Base-by-base conservation (phyloP, 257 asterid species). In the Vinca minor region DNA sequence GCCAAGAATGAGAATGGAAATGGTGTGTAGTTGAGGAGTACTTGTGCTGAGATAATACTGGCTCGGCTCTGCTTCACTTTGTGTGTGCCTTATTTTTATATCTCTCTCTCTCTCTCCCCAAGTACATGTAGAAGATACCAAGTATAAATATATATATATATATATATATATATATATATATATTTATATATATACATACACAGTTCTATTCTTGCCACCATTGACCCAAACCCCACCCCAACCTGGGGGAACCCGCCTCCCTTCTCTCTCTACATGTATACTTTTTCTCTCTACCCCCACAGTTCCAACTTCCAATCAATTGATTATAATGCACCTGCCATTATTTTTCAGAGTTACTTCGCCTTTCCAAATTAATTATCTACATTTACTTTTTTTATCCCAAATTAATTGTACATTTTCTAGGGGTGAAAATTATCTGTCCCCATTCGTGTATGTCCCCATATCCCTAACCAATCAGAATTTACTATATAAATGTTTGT, bases 301-400 rank as follows among this genome's bases (percentile, higher is more conserved):
- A 23, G 21, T 55, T 54, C 60, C 60, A 54, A 54, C 60, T 29
- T 58, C 67, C 61, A 64, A 68, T 66, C 74, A 79, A 72, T 67
- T 77, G 69, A 73, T 65, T n/a, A n/a, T 61, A 71, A 73, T 64
- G 50, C 65, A 35, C 65, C 69, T 72, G 70, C 71, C 68, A 68
- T 70, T 63, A 69, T 69, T 56, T n/a, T 35, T 78, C 61, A 64
- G 69, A 76, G n/a, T n/a, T n/a, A n/a, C n/a, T n/a, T n/a, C n/a
- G n/a, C n/a, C n/a, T n/a, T n/a, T n/a, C n/a, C n/a, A n/a, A n/a
- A n/a, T n/a, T n/a, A n/a, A n/a, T n/a, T n/a, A n/a, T n/a, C n/a
- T n/a, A n/a, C n/a, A n/a, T n/a, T n/a, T n/a, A n/a, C n/a, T n/a
- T n/a, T n/a, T n/a, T n/a, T n/a, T n/a, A n/a, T n/a, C n/a, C n/a